Percentiles rank a stretch among this genome's conserved stretches.
phyloP scores from a whole-genome alignment of 345 rosid genomes.

The Erucastrum elatum region DNA sequence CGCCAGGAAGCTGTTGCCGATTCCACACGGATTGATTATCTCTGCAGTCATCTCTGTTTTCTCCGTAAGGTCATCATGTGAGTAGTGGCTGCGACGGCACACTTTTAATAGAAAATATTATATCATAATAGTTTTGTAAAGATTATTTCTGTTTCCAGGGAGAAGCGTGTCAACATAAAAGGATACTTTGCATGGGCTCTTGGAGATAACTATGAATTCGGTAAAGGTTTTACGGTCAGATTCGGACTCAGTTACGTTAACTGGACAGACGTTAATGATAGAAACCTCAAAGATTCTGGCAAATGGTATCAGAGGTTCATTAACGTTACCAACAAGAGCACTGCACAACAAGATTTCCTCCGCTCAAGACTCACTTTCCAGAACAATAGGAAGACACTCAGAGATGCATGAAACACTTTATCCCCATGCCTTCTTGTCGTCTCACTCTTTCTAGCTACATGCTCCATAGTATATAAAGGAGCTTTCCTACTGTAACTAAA shows the following conservation, averaged over 20 bases:
- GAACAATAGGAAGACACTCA: neutral
- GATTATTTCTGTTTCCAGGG: neutral
- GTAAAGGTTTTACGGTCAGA: neutral
- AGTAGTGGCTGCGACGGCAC: neutral
- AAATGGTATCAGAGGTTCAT: constrained; percentile 1
- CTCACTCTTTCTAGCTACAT: no score
- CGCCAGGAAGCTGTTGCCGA: neutral
- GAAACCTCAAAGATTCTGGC: constrained; percentile 20
- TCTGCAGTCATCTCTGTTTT: constrained; percentile 21
- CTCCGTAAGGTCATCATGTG: constrained; percentile 1
- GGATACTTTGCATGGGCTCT: constrained; percentile 33
- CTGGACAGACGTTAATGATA: constrained; percentile 5
- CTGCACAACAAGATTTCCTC: neutral
- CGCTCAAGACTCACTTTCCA: neutral
- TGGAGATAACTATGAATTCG: neutral
- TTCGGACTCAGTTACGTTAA: constrained; percentile 10
- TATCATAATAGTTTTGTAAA: no score
- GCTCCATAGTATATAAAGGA: no score
- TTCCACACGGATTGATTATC: constrained; percentile 17
- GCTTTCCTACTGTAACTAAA: no score
- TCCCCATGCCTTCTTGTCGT: neutral
- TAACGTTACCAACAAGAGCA: neutral
- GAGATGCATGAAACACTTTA: constrained; percentile 10
- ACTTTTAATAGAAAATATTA: no score
- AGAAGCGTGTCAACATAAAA: constrained; percentile 2